A percentile compares a stretch with the other conserved stretches of the same genome.
These are phyloP conservation scores for Pseudogymnoascus sp. DNA, from an alignment of 2,329 filamentous ascomycete species.

Conservation along the genomic window DNA sequence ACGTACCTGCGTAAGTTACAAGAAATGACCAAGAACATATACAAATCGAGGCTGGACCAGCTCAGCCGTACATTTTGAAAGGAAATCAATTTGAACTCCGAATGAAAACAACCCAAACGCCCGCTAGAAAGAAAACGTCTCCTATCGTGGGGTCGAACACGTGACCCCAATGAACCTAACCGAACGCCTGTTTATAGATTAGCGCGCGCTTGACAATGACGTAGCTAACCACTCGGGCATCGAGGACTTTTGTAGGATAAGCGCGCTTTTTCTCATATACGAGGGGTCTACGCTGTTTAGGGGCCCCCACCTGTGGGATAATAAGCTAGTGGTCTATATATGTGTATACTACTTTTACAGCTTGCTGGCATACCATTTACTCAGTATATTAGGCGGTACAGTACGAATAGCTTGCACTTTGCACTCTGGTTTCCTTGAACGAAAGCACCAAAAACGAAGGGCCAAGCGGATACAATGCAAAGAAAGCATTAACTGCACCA, in stretches of 20 bases:
- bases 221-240: constrained; percentile 3
- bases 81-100: not conserved
- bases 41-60: not conserved
- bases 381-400: no score
- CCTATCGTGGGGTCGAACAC: not conserved
- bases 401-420: no score
- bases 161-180: not conserved
- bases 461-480: not conserved
- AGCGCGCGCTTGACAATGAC: constrained; percentile 6
- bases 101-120: not conserved
- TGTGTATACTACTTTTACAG: not conserved
- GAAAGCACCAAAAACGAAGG: no score
- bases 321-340: not conserved
- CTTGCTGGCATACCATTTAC: no score
- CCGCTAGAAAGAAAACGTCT: no score
- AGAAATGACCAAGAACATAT: not conserved
- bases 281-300: not conserved
- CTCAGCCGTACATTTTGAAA: no score
- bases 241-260: not conserved
- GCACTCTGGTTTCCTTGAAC: no score
- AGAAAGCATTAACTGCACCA: not conserved
- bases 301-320: not conserved
- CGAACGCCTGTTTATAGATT: not conserved
- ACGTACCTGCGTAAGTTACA: not conserved
- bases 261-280: not conserved